Evolutionary conservation across 345 rosid species (phyloP).

Genomic region (Gossypium bickii): DNA sequence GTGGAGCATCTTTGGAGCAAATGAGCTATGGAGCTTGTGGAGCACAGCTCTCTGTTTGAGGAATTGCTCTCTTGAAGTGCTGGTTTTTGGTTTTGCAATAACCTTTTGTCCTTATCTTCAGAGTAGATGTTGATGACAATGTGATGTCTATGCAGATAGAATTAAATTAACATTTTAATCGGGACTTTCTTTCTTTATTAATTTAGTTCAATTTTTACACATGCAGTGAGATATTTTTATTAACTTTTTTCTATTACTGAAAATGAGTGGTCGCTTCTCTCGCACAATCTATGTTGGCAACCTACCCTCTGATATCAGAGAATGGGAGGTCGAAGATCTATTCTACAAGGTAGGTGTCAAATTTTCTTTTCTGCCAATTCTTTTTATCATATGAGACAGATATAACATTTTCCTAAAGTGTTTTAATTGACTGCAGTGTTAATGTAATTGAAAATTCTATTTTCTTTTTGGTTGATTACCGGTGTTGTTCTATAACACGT

Average conservation of each 20-base stretch:
- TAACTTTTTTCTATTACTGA: constrained; percentile 21
- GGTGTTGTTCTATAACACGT: neutral
- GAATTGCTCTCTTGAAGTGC: constrained; percentile 95
- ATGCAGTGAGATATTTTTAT: constrained; percentile 35
- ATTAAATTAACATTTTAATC: constrained; percentile 15
- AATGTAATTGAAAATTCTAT: neutral
- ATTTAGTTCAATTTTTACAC: constrained; percentile 19
- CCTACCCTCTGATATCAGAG: constrained; percentile 85
- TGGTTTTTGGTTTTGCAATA: constrained; percentile 34
- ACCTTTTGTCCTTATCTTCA: constrained; percentile 16
- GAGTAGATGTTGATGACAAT: constrained; percentile 32
- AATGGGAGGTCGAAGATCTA: constrained; percentile 83
- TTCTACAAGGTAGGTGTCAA: constrained; percentile 75
- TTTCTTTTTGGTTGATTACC: neutral
- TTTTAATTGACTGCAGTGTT: neutral
- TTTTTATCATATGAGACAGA: neutral
- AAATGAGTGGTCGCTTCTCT: constrained; percentile 96
- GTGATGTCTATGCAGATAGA: constrained; percentile 27
- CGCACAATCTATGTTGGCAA: constrained; percentile 98
- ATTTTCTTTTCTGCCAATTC: neutral
- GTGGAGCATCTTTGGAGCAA: constrained; percentile 82
- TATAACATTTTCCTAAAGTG: neutral
- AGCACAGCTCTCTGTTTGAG: constrained; percentile 76
- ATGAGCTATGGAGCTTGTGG: constrained; percentile 81
- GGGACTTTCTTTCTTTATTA: constrained; percentile 20